Evolutionary conservation across 768 basidiomycete species (phyloP), one percentile per base, ranked within the genome.

Genomic region (Leucocoprinus sp.): DNA sequence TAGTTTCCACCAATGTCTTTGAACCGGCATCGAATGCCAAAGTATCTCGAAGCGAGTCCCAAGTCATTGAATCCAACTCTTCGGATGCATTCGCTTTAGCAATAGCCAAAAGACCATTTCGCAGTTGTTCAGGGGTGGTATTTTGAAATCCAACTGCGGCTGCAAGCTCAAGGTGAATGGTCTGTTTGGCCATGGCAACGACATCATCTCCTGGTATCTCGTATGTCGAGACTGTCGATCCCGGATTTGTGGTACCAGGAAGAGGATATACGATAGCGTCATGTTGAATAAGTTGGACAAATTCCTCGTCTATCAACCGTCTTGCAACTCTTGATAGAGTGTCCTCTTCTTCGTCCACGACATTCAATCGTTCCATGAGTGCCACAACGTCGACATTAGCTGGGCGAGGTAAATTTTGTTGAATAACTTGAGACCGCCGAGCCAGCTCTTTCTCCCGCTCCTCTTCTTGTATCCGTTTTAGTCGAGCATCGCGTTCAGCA

Each of bases 261-360:
- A 97, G 64, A 3, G 95, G 93, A 63, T 93, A 71, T 0, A 78
- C 74, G 45, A 97, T 78, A 4, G 92, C 76, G 61, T 99, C 96
- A 58, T 98, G 93, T 43, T 80, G 75, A 49, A 98, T 66, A 36
- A 99, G 72, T 31, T 71, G 68, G 3, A 77, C 83, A 38, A 98
- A 71, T 58, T 98, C 96, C 15, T 66, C 59, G 55, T 92, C 75
- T 55, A 99, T 72, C 24, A 93, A 64, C 47, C 64, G 72, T 50
- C 78, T 74, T 1, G 79, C 85, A 5, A 68, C 64, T 0, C 61
- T 60, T 18, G 74, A 58, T 28, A 70, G 68, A 15, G 67, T 50
- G 24, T 62, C 58, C n/a, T 67, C 65, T 4, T 66, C 63, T 12
- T 66, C 69, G 9, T 78, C 76, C 14, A 69, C 64, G 12, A 78